Percentiles rank a stretch among this genome's conserved stretches.
phyloP scores from a whole-genome alignment of 2,329 filamentous ascomycete species.

The Apiospora hydei region DNA sequence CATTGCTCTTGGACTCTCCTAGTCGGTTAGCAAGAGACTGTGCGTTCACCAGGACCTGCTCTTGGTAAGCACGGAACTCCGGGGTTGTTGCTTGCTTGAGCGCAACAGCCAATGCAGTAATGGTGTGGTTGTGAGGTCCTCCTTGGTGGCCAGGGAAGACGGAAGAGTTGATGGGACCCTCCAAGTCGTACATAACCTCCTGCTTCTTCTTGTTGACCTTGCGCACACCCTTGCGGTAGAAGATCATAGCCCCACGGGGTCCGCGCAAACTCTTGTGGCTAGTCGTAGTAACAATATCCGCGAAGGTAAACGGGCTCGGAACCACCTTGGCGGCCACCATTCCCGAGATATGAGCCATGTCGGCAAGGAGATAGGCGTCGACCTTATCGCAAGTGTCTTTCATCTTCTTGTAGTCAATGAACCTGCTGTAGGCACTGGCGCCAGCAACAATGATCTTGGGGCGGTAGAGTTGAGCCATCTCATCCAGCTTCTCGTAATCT shows the following conservation, averaged over 20 bases:
- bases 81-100: conserved; percentile 90
- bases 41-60: conserved; percentile 88
- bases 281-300: conserved; percentile 96
- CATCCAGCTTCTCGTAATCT: conserved; percentile 91
- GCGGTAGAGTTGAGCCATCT: conserved; percentile 86
- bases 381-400: conserved; percentile 89
- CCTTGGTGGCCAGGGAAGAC: conserved; percentile 99
- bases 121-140: conserved; percentile 98
- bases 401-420: conserved; percentile 95
- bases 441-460: conserved; percentile 96
- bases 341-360: conserved; percentile 98
- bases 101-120: conserved; percentile 92
- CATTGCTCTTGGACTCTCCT: conserved; percentile 73
- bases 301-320: conserved; percentile 85
- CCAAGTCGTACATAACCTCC: conserved; percentile 87
- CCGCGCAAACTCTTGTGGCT: conserved; percentile 97
- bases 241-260: conserved; percentile 96
- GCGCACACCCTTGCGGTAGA: conserved; percentile 93
- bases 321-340: conserved; percentile 91
- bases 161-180: conserved; percentile 91
- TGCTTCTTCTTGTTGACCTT: conserved; percentile 87
- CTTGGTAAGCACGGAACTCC: conserved; percentile 93
- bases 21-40: conserved; percentile 80
- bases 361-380: conserved; percentile 89
- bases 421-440: conserved; percentile 92